Evolutionary conservation across 768 basidiomycete species (phyloP).

Genomic region (Agaricus subrufescens): DNA sequence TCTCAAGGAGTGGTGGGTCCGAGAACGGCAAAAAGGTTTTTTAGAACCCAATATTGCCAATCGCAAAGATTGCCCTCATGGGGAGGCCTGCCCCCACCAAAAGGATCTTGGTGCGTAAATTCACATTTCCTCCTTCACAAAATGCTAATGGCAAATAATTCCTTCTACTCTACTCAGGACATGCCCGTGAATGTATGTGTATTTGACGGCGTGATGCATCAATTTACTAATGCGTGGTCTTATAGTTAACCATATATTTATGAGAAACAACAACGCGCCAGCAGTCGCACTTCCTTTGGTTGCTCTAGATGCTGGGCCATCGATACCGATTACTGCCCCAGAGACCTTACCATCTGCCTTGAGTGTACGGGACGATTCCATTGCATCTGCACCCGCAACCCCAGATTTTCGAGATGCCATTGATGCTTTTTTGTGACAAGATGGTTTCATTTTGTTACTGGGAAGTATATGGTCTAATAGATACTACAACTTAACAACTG

Average conservation of each 20-base stretch:
- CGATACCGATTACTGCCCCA: background rate
- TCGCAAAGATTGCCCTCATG: slow-evolving; percentile 68
- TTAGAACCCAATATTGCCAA: slow-evolving; percentile 49
- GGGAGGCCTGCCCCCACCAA: slow-evolving; percentile 54
- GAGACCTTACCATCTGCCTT: background rate
- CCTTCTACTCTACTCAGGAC: slow-evolving; percentile 33
- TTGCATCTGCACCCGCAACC: slow-evolving; percentile 1
- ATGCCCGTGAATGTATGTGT: slow-evolving; percentile 71
- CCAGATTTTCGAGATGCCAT: slow-evolving; percentile 15
- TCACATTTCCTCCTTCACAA: background rate
- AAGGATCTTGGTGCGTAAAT: slow-evolving; percentile 52
- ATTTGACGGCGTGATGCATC: background rate
- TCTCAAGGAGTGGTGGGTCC: slow-evolving; percentile 77
- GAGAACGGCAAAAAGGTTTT: slow-evolving; percentile 68
- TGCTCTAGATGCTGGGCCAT: background rate
- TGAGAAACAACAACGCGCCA: slow-evolving; percentile 12
- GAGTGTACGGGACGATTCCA: background rate
- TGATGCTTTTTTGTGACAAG: slow-evolving; percentile 7
- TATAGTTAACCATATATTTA: slow-evolving; percentile 40
- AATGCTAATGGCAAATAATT: background rate
- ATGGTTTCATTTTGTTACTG: background rate
- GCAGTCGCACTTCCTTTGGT: background rate
- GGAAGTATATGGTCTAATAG: slow-evolving; percentile 6
- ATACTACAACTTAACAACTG: slow-evolving; percentile 3
- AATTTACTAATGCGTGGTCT: slow-evolving; percentile 7